phyloP scores from a whole-genome alignment of 805 yeast species.

The Lipomyces japonicus region DNA sequence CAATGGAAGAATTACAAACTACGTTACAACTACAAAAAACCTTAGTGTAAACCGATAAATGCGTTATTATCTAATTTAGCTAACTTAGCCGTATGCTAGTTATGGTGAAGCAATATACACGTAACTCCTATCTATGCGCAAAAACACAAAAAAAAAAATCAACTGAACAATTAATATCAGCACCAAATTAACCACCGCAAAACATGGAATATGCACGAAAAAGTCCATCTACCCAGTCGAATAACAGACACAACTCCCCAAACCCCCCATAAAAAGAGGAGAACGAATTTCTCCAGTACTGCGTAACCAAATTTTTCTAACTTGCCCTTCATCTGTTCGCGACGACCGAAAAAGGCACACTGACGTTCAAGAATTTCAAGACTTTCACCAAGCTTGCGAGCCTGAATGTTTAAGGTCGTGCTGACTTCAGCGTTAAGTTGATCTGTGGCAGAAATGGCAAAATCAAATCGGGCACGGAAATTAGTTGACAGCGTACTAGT shows the following conservation, averaged over 20 bases:
- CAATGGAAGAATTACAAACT: too few species aligned
- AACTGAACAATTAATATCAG: too few species aligned
- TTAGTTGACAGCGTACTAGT: conserved; percentile 10
- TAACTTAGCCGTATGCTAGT: too few species aligned
- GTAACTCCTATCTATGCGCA: too few species aligned
- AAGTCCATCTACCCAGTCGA: conserved; percentile 7
- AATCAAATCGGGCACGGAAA: conserved; percentile 18
- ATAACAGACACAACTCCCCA: conserved; percentile 24
- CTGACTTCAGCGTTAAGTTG: conserved; percentile 20
- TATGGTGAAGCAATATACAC: too few species aligned
- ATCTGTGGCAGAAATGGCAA: conserved; percentile 23
- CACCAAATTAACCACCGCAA: conserved; percentile 12
- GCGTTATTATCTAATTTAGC: too few species aligned
- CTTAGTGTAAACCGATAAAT: too few species aligned
- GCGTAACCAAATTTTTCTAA: conserved; percentile 16
- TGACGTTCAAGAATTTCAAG: conserved; percentile 16
- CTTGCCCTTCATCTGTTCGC: conserved; percentile 5
- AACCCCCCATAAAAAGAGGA: conserved; percentile 19
- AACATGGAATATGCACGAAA: conserved; percentile 4
- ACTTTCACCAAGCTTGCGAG: conserved; percentile 13
- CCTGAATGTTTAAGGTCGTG: conserved; percentile 13
- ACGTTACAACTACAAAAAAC: too few species aligned
- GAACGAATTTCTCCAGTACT: conserved; percentile 16
- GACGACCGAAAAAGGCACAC: conserved; percentile 12
- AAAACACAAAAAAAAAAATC: background rate